A percentile compares a stretch with the other conserved stretches of the same genome.
Evolutionary conservation across 75 land plant genomes (phyloP).

Genomic region (Sequoiadendron giganteum): DNA sequence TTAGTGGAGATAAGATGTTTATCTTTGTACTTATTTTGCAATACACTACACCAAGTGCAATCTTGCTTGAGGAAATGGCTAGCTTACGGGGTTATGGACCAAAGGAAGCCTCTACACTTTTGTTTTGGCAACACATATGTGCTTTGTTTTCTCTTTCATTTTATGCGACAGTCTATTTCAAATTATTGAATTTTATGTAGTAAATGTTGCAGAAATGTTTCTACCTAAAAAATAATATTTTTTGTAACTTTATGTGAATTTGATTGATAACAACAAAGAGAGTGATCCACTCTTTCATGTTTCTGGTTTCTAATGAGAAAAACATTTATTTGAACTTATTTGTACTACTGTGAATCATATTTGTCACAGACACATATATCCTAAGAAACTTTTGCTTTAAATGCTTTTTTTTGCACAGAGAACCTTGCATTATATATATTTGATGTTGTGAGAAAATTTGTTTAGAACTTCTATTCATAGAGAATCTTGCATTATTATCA

Average conservation of each 20-base stretch:
- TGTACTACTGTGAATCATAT: too few species aligned
- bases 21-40: slow-evolving; percentile 72
- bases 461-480: too few species aligned
- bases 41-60: slow-evolving; percentile 81
- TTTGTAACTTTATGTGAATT: not conserved
- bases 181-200: slow-evolving; percentile 28
- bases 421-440: too few species aligned
- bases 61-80: slow-evolving; percentile 71
- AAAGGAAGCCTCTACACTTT: slow-evolving; percentile 69
- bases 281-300: not conserved
- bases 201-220: not conserved
- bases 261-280: not conserved
- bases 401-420: too few species aligned
- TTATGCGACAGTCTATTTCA: slow-evolving; percentile 66
- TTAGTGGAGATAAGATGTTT: slow-evolving; percentile 62
- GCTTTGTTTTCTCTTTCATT: slow-evolving; percentile 59
- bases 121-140: slow-evolving; percentile 84
- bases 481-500: too few species aligned
- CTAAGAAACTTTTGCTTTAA: too few species aligned
- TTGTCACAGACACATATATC: too few species aligned
- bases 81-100: slow-evolving; percentile 78
- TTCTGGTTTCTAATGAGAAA: not conserved
- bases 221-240: not conserved
- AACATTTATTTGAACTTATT: too few species aligned
- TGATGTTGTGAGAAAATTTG: too few species aligned